Evolutionary conservation across 2,329 filamentous ascomycete species (phyloP).

Genomic region (Xylariomycetidae sp.): DNA sequence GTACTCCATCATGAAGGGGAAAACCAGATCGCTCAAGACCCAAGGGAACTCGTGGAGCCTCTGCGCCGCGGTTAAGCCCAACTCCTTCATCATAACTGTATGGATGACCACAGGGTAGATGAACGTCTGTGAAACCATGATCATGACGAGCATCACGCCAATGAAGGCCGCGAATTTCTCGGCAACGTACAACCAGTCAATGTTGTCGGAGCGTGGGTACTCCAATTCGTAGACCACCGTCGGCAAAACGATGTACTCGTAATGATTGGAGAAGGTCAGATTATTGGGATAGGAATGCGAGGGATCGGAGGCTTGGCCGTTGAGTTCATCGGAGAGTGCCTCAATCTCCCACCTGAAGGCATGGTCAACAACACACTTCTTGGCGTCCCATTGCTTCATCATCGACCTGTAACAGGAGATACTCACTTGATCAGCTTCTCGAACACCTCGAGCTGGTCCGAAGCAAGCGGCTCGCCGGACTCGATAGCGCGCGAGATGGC

Average conservation of each 20-base stretch:
- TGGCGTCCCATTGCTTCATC: neutral
- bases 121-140: slow-evolving; percentile 67
- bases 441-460: slow-evolving; percentile 58
- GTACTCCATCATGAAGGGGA: slow-evolving; percentile 75
- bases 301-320: slow-evolving; percentile 49
- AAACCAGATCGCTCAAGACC: slow-evolving; percentile 68
- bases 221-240: slow-evolving; percentile 75
- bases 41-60: slow-evolving; percentile 66
- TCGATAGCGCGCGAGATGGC: slow-evolving; percentile 57
- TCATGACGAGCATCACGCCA: slow-evolving; percentile 72
- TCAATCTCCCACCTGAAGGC: slow-evolving; percentile 57
- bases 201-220: slow-evolving; percentile 62
- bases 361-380: too few relatives aligned
- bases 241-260: slow-evolving; percentile 68
- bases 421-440: slow-evolving; percentile 50
- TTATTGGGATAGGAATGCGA: slow-evolving; percentile 61
- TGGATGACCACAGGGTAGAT: slow-evolving; percentile 70
- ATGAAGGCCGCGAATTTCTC: slow-evolving; percentile 67
- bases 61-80: slow-evolving; percentile 51
- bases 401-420: neutral
- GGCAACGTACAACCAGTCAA: slow-evolving; percentile 68
- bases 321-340: slow-evolving; percentile 57
- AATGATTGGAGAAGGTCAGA: slow-evolving; percentile 57
- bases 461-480: slow-evolving; percentile 51
- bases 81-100: slow-evolving; percentile 61